Conservation (phyloP, 1,284 basidiomycete genomes). For the Ceratobasidium sp. region DNA sequence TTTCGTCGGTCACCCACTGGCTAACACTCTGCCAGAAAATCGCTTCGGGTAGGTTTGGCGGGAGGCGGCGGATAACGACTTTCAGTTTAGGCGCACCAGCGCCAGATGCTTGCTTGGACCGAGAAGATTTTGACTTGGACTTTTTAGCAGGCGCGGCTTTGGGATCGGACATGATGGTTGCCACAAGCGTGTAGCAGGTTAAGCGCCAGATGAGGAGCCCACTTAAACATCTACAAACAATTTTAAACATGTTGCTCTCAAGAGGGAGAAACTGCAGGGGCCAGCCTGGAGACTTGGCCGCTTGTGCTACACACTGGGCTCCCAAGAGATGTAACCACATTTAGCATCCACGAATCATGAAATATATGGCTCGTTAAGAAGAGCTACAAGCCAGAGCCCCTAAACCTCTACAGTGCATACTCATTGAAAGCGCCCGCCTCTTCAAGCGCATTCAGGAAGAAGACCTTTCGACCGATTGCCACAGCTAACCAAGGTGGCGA, state of each 20-base stretch:
- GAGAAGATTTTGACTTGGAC: slow-evolving; percentile 27
- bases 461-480: slow-evolving; percentile 69
- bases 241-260: too few species aligned
- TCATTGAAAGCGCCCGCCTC: slow-evolving; percentile 41
- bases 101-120: slow-evolving; percentile 33
- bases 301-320: too few species aligned
- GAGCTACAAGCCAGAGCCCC: neutral
- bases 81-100: slow-evolving; percentile 67
- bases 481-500: slow-evolving; percentile 67
- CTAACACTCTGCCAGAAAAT: slow-evolving; percentile 94
- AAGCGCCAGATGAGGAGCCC: too few species aligned
- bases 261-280: too few species aligned
- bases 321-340: too few species aligned
- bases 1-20: slow-evolving; percentile 84
- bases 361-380: too few species aligned
- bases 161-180: slow-evolving; percentile 27
- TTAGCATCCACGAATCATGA: too few species aligned
- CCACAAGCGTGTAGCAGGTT: neutral
- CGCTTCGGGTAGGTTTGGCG: slow-evolving; percentile 91
- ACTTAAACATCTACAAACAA: too few species aligned
- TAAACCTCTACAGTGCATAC: slow-evolving; percentile 25
- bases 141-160: slow-evolving; percentile 25
- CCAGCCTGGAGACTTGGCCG: too few species aligned
- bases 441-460: slow-evolving; percentile 51
- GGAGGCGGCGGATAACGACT: slow-evolving; percentile 88